These are phyloP conservation scores for Porcisia deanei DNA, from an alignment of 208 protist species.

Conservation along the genomic window DNA sequence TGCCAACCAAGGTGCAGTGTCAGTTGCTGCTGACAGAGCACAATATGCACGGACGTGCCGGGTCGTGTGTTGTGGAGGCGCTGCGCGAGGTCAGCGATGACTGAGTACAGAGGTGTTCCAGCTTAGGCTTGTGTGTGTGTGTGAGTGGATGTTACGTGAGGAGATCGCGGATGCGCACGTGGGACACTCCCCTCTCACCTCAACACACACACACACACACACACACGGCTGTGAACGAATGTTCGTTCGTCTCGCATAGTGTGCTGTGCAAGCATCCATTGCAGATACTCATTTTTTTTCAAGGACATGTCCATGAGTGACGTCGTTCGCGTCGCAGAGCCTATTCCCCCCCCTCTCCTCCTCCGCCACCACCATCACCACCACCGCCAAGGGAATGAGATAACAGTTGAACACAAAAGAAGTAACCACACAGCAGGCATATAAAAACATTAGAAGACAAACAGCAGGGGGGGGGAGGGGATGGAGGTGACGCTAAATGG, in stretches of 20 bases:
- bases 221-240: neutral
- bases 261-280: neutral
- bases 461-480: neutral
- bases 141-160: neutral
- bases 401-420: neutral
- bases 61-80: constrained; percentile 42
- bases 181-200: neutral
- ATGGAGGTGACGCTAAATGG: too few species aligned
- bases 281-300: neutral
- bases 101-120: neutral
- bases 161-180: neutral
- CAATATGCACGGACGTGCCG: constrained; percentile 49
- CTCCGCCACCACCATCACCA: neutral
- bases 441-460: neutral
- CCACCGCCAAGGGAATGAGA: too few species aligned
- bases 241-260: neutral
- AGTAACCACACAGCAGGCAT: neutral
- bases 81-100: constrained; percentile 26
- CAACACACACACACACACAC: neutral
- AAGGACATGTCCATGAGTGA: neutral
- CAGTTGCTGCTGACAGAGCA: constrained; percentile 63
- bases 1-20: constrained; percentile 24
- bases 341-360: neutral
- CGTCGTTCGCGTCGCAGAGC: neutral
- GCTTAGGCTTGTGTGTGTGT: neutral